Conservation (phyloP, 345 rosid species). For the Melaleuca quinquenervia region DNA sequence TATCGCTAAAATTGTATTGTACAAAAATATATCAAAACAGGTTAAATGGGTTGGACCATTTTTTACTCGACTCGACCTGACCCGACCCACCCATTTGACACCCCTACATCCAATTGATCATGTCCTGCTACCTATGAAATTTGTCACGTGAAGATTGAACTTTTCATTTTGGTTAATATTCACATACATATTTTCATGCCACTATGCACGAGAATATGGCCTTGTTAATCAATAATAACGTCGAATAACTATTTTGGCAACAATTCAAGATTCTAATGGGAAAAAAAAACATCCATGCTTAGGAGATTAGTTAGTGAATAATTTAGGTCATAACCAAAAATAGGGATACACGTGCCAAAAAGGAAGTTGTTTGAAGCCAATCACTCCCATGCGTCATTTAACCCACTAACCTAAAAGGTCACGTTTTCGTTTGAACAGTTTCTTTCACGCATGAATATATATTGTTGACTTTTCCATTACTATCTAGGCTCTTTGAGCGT, state of each 20-base stretch:
- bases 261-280: not conserved
- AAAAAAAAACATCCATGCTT: not conserved
- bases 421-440: not conserved
- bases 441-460: not conserved
- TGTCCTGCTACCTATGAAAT: not conserved
- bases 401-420: not conserved
- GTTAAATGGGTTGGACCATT: no score
- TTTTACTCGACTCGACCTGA: no score
- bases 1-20: no score
- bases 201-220: not conserved
- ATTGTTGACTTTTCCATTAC: not conserved
- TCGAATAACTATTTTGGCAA: not conserved
- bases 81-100: no score
- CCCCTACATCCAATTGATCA: not conserved
- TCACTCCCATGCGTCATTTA: not conserved
- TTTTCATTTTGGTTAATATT: not conserved
- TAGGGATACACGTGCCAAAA: not conserved
- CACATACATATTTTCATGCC: not conserved
- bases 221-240: not conserved
- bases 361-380: not conserved
- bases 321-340: not conserved
- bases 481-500: not conserved
- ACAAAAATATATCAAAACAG: no score
- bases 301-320: not conserved
- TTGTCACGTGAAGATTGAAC: not conserved